These are phyloP conservation scores for Nothopassalora personata DNA, from an alignment of 2,329 filamentous ascomycete genomes.

Conservation along the genomic window DNA sequence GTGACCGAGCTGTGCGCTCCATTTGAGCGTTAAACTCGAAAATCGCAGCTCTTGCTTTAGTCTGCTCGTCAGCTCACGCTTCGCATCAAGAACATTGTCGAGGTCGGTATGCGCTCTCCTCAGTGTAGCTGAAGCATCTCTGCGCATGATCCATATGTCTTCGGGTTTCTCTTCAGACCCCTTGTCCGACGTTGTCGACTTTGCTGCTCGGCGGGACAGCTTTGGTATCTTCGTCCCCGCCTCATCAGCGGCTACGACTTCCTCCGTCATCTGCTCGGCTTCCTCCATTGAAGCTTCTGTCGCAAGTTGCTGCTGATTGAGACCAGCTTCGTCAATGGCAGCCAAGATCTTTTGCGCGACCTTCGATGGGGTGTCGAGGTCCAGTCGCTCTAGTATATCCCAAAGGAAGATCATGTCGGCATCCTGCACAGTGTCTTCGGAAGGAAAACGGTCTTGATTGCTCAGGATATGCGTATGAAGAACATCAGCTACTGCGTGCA, in stretches of 20 bases:
- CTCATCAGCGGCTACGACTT: constrained; percentile 63
- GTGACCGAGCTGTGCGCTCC: constrained; percentile 81
- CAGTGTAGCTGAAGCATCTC: constrained; percentile 61
- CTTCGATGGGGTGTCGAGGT: constrained; percentile 59
- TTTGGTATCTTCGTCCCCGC: constrained; percentile 46
- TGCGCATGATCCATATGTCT: constrained; percentile 60
- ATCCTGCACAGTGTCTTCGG: constrained; percentile 31
- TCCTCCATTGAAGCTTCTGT: constrained; percentile 67
- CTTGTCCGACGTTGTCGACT: constrained; percentile 6
- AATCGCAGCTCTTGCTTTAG: constrained; percentile 56
- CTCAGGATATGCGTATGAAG: constrained; percentile 32
- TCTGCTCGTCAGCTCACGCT: constrained; percentile 52
- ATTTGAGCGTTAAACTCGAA: constrained; percentile 67
- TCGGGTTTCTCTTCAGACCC: constrained; percentile 25
- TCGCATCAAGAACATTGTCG: constrained; percentile 55
- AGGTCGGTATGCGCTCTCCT: constrained; percentile 64
- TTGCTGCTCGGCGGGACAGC: constrained; percentile 21
- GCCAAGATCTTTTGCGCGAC: constrained; percentile 67
- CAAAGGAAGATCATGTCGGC: constrained; percentile 26
- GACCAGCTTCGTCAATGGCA: constrained; percentile 87
- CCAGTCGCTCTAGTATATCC: constrained; percentile 50
- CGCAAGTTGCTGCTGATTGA: constrained; percentile 72
- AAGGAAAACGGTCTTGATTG: constrained; percentile 22
- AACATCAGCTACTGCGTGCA: constrained; percentile 57
- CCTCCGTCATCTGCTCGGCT: constrained; percentile 67